Base-by-base conservation (phyloP, 2,329 filamentous ascomycete species). In the Ilyonectria destructans region DNA sequence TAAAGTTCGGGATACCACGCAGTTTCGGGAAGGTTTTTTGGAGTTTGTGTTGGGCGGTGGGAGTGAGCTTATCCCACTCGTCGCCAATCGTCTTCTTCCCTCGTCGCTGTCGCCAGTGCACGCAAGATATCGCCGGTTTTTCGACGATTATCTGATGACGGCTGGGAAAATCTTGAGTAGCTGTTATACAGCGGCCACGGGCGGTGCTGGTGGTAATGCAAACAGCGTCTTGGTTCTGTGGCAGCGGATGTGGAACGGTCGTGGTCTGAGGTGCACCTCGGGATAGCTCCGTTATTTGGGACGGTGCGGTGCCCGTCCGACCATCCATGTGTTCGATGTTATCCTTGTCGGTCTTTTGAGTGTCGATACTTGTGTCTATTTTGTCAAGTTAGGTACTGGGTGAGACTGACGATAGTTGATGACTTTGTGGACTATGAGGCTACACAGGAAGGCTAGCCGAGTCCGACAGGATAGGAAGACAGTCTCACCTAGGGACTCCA, bases 121-220 rank as follows among this genome's bases (percentile, higher is more conserved):
- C 4, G 48, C 74, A 75, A 7, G 52, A 62, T 15, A 80, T 31
- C 8, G 58, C 23, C 17, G 75, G 73, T 4, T 3, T 17, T 45
- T 79, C 70, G 13, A 21, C 0, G 12, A 78, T 71, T 31, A 80
- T 72, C 2, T 1, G 58, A 17, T 62, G 29, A 21, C 55, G 21
- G 5, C 10, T n/a, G 4, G 26, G 26, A 10, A 78, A 46, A 6
- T 71, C n/a, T 1, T 6, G 55, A 0, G 1, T 43, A 5, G 74
- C 71, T 58, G 74, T 76, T 7, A 79, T 48, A 10, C 79, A 78
- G 6, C 15, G 33, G 3, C 67, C 61, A 1, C 67, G 69, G 5
- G 46, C 65, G 1, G 13, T 3, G 1, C 72, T 74, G 1, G 69
- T 2, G 7, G 15, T 29, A 33, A 77, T 62, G 1, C 9, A 7